These are phyloP conservation scores for Cymbopogon citratus DNA, from an alignment of 176 grass and related monocot species.

Conservation along the genomic window DNA sequence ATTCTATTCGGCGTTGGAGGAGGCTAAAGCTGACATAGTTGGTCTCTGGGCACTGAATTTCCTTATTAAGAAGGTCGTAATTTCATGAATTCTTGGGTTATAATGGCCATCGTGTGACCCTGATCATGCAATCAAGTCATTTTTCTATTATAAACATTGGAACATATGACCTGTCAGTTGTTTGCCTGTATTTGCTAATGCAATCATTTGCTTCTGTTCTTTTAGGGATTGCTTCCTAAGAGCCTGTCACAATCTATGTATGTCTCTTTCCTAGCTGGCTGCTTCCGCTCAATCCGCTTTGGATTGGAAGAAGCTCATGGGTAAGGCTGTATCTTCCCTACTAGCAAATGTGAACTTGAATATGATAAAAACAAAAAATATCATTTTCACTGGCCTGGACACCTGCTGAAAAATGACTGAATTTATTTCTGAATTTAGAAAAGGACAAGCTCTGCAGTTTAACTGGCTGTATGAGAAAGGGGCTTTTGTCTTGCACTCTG, in stretches of 20 bases:
- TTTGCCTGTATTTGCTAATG: neutral
- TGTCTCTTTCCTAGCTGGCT: constrained; percentile 90
- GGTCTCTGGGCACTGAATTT: constrained; percentile 96
- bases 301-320: constrained; percentile 95
- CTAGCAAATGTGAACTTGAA: neutral
- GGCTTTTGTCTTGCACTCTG: constrained; percentile 72
- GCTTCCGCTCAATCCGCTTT: constrained; percentile 86
- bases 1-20: constrained; percentile 80
- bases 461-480: constrained; percentile 95
- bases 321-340: constrained; percentile 41
- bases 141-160: neutral
- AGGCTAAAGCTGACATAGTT: constrained; percentile 99
- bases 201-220: constrained; percentile 15
- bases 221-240: constrained; percentile 73
- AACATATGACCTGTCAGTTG: neutral
- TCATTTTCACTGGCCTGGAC: neutral
- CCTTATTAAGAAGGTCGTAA: constrained; percentile 68
- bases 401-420: neutral
- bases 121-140: neutral
- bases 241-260: constrained; percentile 87
- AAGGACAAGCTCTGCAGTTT: constrained; percentile 90
- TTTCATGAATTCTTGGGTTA: constrained; percentile 11
- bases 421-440: constrained; percentile 38
- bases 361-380: neutral
- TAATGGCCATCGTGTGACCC: neutral